These are phyloP conservation scores for Phlyctochytrium planicorne DNA, from an alignment of 192 early-diverging fungal species.

Conservation along the genomic window DNA sequence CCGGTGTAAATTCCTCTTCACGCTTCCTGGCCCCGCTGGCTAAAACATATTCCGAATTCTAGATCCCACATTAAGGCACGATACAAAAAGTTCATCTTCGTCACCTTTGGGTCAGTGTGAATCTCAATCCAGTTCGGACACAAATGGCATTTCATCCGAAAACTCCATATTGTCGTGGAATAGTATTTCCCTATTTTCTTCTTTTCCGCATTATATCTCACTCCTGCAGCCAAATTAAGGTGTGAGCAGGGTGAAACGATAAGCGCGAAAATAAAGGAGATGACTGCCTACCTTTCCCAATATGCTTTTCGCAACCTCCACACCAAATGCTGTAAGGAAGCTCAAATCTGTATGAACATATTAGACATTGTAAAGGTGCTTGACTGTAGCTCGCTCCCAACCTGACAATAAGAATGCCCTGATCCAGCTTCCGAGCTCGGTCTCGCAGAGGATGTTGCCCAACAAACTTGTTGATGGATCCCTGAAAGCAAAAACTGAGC, in stretches of 20 bases:
- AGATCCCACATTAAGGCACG: background rate
- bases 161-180: conserved; percentile 80
- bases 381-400: conserved; percentile 29
- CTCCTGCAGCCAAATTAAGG: conserved; percentile 48
- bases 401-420: conserved; percentile 86
- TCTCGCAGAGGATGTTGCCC: conserved; percentile 88
- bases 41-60: conserved; percentile 69
- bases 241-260: background rate
- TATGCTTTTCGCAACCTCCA: conserved; percentile 75
- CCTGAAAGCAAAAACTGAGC: conserved; percentile 39
- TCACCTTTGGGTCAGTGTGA: conserved; percentile 90
- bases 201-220: conserved; percentile 95
- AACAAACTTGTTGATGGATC: conserved; percentile 81
- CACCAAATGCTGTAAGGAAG: conserved; percentile 93
- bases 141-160: conserved; percentile 92
- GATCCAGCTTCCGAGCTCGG: conserved; percentile 81
- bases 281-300: conserved; percentile 70
- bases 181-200: conserved; percentile 87
- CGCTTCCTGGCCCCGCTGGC: conserved; percentile 73
- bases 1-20: conserved; percentile 69
- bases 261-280: conserved; percentile 14
- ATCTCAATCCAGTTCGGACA: conserved; percentile 87
- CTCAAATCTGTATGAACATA: conserved; percentile 64
- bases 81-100: conserved; percentile 9
- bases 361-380: background rate